Percentiles rank a stretch among this genome's conserved stretches.
phyloP scores from a whole-genome alignment of 805 yeast genomes.

The Schizosaccharomyces lindneri region DNA sequence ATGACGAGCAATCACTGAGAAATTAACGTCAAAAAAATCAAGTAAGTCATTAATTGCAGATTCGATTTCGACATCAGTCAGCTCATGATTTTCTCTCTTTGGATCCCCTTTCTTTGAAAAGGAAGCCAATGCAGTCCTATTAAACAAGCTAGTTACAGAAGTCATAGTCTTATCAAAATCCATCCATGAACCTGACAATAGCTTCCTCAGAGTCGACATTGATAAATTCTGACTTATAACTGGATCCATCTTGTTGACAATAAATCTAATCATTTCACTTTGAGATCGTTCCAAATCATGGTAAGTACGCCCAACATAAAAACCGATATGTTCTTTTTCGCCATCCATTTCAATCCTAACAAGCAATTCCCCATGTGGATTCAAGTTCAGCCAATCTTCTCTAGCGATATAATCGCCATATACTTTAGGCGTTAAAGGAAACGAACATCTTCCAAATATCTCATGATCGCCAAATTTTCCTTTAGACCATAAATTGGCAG shows the following conservation, averaged over 20 bases:
- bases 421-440: conserved; percentile 36
- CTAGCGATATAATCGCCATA: conserved; percentile 43
- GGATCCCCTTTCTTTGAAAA: conserved; percentile 6
- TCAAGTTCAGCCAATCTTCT: conserved; percentile 32
- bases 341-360: conserved; percentile 52
- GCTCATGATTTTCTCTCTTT: not conserved
- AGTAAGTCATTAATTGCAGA: conserved; percentile 50
- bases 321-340: conserved; percentile 58
- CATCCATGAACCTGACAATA: conserved; percentile 12
- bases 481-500: conserved; percentile 51
- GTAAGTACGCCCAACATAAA: conserved; percentile 53
- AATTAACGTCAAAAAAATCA: conserved; percentile 45
- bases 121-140: conserved; percentile 13
- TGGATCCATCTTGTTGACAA: conserved; percentile 39
- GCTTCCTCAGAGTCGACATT: conserved; percentile 26
- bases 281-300: conserved; percentile 37
- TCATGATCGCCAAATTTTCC: conserved; percentile 28
- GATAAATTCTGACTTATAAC: conserved; percentile 32
- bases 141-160: not conserved
- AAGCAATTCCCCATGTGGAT: conserved; percentile 41
- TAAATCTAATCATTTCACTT: conserved; percentile 38
- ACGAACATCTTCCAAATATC: conserved; percentile 36
- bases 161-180: conserved; percentile 6
- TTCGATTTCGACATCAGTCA: conserved; percentile 19
- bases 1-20: conserved; percentile 34